These are phyloP conservation scores for Claviceps citrina DNA, from an alignment of 2,329 filamentous ascomycete genomes.

Conservation along the genomic window DNA sequence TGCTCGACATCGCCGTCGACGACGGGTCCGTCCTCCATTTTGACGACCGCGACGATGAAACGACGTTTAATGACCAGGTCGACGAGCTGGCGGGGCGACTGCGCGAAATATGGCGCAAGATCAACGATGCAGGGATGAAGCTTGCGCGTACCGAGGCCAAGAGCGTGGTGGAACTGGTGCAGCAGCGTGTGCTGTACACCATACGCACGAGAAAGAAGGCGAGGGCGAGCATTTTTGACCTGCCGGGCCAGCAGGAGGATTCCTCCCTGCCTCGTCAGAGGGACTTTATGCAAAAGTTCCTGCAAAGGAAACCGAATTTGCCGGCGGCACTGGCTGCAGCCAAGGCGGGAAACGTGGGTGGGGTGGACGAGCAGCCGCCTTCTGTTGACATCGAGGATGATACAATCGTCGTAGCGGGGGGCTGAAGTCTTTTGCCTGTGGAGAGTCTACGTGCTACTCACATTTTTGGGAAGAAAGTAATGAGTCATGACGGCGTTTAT, in stretches of 20 bases:
- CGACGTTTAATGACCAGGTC: slow-evolving; percentile 52
- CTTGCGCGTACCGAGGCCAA: slow-evolving; percentile 64
- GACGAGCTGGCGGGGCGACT: slow-evolving; percentile 50
- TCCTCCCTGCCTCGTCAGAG: slow-evolving; percentile 28
- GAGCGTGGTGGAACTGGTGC: slow-evolving; percentile 56
- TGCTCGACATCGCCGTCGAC: slow-evolving; percentile 64
- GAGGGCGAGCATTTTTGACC: slow-evolving; percentile 37
- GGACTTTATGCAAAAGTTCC: slow-evolving; percentile 34
- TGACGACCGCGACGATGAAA: slow-evolving; percentile 18
- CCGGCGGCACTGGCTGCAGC: not conserved
- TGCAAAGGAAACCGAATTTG: slow-evolving; percentile 16
- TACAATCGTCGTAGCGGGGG: slow-evolving; percentile 11
- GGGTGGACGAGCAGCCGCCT: not conserved
- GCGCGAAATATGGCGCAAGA: slow-evolving; percentile 42
- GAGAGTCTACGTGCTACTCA: not conserved
- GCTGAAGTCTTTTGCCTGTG: slow-evolving; percentile 4
- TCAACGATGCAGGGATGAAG: slow-evolving; percentile 59
- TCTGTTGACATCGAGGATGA: not conserved
- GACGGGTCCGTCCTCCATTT: slow-evolving; percentile 29
- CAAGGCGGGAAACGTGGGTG: not conserved
- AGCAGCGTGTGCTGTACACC: slow-evolving; percentile 54
- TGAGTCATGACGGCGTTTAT: not conserved
- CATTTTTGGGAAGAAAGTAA: not conserved
- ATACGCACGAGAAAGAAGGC: slow-evolving; percentile 49
- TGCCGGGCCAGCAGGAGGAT: slow-evolving; percentile 21